Evolutionary conservation across 495 filamentous ascomycete genomes (phyloP), one percentile per base, ranked within the genome.

Genomic region (Penicillium cataractarum): DNA sequence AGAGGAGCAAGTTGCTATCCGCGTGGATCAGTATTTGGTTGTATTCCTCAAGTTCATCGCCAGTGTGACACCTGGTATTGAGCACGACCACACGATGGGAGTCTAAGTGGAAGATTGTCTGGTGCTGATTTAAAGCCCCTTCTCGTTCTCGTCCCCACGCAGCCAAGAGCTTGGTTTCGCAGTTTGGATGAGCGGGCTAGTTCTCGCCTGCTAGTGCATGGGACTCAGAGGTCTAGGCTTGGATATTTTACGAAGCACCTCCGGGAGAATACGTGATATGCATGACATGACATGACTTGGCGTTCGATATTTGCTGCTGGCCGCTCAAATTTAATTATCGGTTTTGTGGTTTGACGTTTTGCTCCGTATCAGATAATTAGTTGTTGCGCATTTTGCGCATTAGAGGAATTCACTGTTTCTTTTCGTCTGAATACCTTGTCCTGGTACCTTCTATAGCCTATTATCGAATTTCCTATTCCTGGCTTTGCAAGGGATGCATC

Each of bases 31-130:
- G 80, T 99, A 99, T 72, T 77, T 99, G 64, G 92, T 99, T 26
- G 96, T 99, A 2, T 99, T 99, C 74, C 79, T 99, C 65, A 99
- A 99, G 80, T 98, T 99, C 75, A 96, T 98, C 83, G 93, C 95
- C 13, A 93, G 90, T 62, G 94, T 99, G 27, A 97, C 94, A 24
- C 95, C 95, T 8, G 92, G 92, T 15, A 97, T 99, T 73, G 95
- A 98, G 79, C 91, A 98, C 72, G 95, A 99, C 74, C 97, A 96
- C 74, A 99, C 95, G 2, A 99, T 98, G 93, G 92, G 94, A 2
- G 88, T 99, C 31, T 97, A 74, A 76, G 40, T 15, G 33, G 12
- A 40, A 3, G 22, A 10, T 15, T 22, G 17, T 12, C 37, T 10
- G 19, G n/a, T 33, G 8, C 24, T 13, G 15, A 3, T 37, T 3